These are phyloP conservation scores for Mentha longifolia DNA, from an alignment of 257 asterid species.

Conservation along the genomic window DNA sequence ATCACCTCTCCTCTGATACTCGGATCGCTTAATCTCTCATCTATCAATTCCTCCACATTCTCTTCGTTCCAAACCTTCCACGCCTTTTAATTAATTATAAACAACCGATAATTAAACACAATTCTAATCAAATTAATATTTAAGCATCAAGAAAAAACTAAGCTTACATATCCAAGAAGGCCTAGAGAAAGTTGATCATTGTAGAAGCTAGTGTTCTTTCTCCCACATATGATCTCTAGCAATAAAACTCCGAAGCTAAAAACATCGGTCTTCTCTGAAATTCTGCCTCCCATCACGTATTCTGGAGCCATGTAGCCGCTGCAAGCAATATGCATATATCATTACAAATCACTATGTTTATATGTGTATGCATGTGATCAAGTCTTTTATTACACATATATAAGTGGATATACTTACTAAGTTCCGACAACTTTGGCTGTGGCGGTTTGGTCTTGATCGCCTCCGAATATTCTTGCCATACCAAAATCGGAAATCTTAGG, in stretches of 20 bases:
- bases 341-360: too few relatives aligned
- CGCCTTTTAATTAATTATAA: too few relatives aligned
- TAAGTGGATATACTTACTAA: constrained; percentile 44
- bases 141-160: too few relatives aligned
- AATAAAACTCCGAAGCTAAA: constrained; percentile 37
- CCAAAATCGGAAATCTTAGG: constrained; percentile 60
- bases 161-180: constrained; percentile 44
- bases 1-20: constrained; percentile 17
- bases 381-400: too few relatives aligned
- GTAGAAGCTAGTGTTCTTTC: constrained; percentile 38
- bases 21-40: constrained; percentile 28
- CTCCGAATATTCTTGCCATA: constrained; percentile 53
- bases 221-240: constrained; percentile 41
- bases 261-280: constrained; percentile 41
- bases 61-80: constrained; percentile 50
- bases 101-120: too few relatives aligned
- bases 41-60: constrained; percentile 33
- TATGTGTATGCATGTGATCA: not conserved
- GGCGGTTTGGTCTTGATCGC: constrained; percentile 48
- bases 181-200: constrained; percentile 37
- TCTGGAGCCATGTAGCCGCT: constrained; percentile 44
- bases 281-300: constrained; percentile 40
- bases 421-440: constrained; percentile 49
- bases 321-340: too few relatives aligned
- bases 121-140: too few relatives aligned